Evolutionary conservation across 345 rosid species (phyloP).

Genomic region (Bretschneidera sinensis): DNA sequence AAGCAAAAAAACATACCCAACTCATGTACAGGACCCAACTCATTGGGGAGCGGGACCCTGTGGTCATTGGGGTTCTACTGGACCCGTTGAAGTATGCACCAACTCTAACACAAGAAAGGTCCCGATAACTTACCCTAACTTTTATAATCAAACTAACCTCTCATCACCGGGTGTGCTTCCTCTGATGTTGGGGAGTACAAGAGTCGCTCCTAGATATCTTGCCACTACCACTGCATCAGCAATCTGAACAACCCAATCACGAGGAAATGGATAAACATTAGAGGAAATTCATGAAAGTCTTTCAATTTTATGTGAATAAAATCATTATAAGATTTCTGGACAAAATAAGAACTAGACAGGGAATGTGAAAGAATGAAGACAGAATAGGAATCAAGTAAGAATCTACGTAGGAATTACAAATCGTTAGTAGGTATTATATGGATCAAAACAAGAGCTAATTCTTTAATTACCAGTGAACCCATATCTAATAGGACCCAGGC

Average conservation of each 20-base stretch:
- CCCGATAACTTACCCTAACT: too few species aligned
- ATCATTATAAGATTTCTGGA: background rate
- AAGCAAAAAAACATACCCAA: too few species aligned
- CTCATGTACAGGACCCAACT: too few species aligned
- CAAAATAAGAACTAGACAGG: background rate
- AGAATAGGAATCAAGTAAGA: background rate
- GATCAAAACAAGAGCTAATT: too few species aligned
- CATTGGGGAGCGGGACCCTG: too few species aligned
- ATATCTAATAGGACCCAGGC: too few species aligned
- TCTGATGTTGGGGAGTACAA: conserved; percentile 92
- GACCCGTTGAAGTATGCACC: too few species aligned
- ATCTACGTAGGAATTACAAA: background rate
- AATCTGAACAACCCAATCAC: conserved; percentile 44
- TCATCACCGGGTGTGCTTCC: conserved; percentile 89
- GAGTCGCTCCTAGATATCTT: conserved; percentile 66
- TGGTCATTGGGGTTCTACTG: too few species aligned
- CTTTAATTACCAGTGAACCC: too few species aligned
- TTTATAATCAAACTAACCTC: too few species aligned
- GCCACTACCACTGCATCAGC: conserved; percentile 92
- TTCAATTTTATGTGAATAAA: background rate
- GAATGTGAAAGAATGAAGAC: background rate
- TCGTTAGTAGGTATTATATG: too few species aligned
- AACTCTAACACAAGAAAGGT: too few species aligned
- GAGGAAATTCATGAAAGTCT: background rate
- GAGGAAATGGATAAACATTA: background rate